phyloP scores from a whole-genome alignment of 306 rosid species.

The Rubus parviflorus region DNA sequence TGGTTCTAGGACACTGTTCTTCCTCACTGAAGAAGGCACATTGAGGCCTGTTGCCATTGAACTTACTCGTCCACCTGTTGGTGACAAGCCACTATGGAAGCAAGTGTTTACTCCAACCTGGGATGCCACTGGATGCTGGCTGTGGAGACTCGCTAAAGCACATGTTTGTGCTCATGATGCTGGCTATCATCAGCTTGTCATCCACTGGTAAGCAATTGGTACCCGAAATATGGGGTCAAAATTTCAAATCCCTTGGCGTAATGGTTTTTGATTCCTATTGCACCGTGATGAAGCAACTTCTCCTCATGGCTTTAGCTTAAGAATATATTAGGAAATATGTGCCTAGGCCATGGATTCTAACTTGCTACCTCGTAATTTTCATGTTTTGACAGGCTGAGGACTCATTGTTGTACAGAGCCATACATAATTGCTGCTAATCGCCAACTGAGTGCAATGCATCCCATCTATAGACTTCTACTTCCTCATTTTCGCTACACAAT shows the following conservation, averaged over 20 bases:
- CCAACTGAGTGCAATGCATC: constrained; percentile 41
- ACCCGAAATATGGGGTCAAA: neutral
- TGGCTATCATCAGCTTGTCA: constrained; percentile 40
- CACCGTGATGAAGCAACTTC: too few relatives aligned
- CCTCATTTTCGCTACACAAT: constrained; percentile 49
- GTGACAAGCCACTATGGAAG: constrained; percentile 36
- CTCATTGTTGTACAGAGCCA: constrained; percentile 35
- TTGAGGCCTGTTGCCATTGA: constrained; percentile 38
- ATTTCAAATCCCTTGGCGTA: too few relatives aligned
- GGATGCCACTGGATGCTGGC: constrained; percentile 36
- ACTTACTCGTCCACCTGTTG: constrained; percentile 33
- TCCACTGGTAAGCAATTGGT: constrained; percentile 23
- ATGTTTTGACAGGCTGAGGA: constrained; percentile 24
- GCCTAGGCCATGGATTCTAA: neutral
- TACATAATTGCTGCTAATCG: constrained; percentile 38
- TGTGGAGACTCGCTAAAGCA: constrained; percentile 40
- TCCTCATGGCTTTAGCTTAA: too few relatives aligned
- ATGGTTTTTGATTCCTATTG: too few relatives aligned
- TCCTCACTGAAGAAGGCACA: constrained; percentile 32
- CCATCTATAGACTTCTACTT: constrained; percentile 36
- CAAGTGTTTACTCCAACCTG: constrained; percentile 31
- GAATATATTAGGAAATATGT: neutral
- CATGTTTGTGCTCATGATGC: constrained; percentile 40
- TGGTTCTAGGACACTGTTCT: constrained; percentile 38
- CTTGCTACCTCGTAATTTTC: neutral